Percentiles rank a stretch among this genome's conserved stretches.
Evolutionary conservation across 805 yeast species (phyloP).

Genomic region (Komagataella phaffii): DNA sequence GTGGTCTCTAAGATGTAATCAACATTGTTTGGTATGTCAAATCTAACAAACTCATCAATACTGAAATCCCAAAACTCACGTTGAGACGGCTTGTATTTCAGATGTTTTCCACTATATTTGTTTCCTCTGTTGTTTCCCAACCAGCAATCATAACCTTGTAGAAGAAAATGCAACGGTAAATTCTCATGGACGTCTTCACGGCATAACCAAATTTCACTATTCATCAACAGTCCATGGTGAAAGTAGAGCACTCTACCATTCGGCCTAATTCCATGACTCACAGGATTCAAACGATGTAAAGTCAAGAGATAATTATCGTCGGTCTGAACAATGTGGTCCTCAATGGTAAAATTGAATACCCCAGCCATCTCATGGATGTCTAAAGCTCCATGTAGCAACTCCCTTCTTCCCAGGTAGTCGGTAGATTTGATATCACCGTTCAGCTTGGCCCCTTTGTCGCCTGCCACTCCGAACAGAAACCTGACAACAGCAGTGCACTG

Average conservation of each 20-base stretch:
- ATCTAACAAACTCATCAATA: slow-evolving; percentile 82
- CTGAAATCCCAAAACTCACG: slow-evolving; percentile 79
- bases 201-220: slow-evolving; percentile 53
- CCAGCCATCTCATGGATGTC: slow-evolving; percentile 53
- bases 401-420: neutral
- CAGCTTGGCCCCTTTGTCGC: neutral
- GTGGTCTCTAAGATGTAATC: slow-evolving; percentile 54
- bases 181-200: slow-evolving; percentile 25
- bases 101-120: slow-evolving; percentile 78
- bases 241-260: slow-evolving; percentile 51
- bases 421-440: neutral
- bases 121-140: slow-evolving; percentile 86
- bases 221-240: slow-evolving; percentile 85
- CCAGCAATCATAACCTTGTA: slow-evolving; percentile 89
- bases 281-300: slow-evolving; percentile 49
- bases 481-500: slow-evolving; percentile 12
- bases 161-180: slow-evolving; percentile 63
- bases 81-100: slow-evolving; percentile 22
- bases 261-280: slow-evolving; percentile 11
- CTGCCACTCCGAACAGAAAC: slow-evolving; percentile 1
- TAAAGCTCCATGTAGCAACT: slow-evolving; percentile 4
- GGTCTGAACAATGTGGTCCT: slow-evolving; percentile 69
- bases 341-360: slow-evolving; percentile 55
- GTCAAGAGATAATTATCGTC: slow-evolving; percentile 67
- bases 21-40: slow-evolving; percentile 78